Evolutionary conservation across 2,329 filamentous ascomycete species (phyloP), one percentile per base, ranked within the genome.

Genomic region (Ophiognomonia clavigignenti-juglandacearum): DNA sequence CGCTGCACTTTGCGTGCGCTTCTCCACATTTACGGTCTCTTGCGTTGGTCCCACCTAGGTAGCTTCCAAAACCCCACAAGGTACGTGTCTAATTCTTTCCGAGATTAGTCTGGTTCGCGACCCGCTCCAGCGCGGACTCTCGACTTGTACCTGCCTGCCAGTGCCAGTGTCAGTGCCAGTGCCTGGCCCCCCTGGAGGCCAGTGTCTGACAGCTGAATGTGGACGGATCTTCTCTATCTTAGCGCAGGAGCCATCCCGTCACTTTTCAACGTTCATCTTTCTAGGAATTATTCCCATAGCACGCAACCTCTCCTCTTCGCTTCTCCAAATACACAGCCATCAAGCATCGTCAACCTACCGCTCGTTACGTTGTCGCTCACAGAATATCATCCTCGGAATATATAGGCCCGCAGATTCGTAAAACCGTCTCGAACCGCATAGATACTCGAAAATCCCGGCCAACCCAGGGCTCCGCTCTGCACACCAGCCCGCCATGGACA

Each of bases 131-230:
- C 32, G 42, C 34, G 34, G 42, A 19, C n/a, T n/a, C n/a, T n/a
- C n/a, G n/a, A 29, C 26, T 16, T 5, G 42, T 31, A 43, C 40
- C 16, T 44, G 24, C 23, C 4, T 20, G 14, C 11, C 18, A n/a
- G n/a, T n/a, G n/a, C n/a, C n/a, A n/a, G n/a, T n/a, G n/a, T n/a
- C n/a, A n/a, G 24, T 26, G 24, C 24, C 10, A 26, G 24, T 26
- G n/a, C n/a, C n/a, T 26, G 24, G 24, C 24, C 24, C 24, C 24
- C n/a, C n/a, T n/a, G n/a, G n/a, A n/a, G n/a, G n/a, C n/a, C n/a
- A n/a, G 31, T 26, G 24, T 44, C 47, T 50, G 48, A 50, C 48
- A 52, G 50, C 46, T 49, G 46, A 52, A 52, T n/a, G 36, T 34
- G 37, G 31, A 41, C 31, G 26, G 36, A 36, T 35, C 10, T 26